These are phyloP conservation scores for Odontarrhena argentea DNA, from an alignment of 345 rosid species.

Conservation along the genomic window DNA sequence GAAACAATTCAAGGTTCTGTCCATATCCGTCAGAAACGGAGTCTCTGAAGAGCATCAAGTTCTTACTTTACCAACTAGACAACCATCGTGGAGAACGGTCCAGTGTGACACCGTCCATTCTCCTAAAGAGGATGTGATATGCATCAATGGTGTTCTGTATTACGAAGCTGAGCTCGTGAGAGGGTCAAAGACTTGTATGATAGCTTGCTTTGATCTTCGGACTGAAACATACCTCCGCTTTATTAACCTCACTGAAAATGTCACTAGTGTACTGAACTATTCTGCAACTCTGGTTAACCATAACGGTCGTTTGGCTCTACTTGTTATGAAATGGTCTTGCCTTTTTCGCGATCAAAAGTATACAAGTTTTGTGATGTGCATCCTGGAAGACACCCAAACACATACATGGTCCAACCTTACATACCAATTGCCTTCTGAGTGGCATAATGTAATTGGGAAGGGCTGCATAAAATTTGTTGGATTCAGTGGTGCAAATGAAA, in stretches of 20 bases:
- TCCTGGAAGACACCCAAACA: neutral
- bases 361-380: neutral
- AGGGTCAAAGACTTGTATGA: too few relatives aligned
- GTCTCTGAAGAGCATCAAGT: neutral
- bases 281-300: neutral
- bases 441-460: neutral
- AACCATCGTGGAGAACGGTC: constrained; percentile 4
- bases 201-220: constrained; percentile 5
- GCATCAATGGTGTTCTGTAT: constrained; percentile 16
- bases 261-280: neutral
- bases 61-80: neutral
- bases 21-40: neutral
- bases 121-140: neutral
- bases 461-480: neutral
- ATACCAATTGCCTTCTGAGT: neutral
- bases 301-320: neutral
- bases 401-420: neutral
- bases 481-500: too few relatives aligned
- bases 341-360: neutral
- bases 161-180: neutral
- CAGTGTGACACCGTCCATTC: neutral
- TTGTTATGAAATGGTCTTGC: accelerated
- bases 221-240: neutral
- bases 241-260: neutral
- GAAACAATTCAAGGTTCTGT: neutral